Conservation (phyloP, 805 yeast species). For the Candida palmyrensis region DNA sequence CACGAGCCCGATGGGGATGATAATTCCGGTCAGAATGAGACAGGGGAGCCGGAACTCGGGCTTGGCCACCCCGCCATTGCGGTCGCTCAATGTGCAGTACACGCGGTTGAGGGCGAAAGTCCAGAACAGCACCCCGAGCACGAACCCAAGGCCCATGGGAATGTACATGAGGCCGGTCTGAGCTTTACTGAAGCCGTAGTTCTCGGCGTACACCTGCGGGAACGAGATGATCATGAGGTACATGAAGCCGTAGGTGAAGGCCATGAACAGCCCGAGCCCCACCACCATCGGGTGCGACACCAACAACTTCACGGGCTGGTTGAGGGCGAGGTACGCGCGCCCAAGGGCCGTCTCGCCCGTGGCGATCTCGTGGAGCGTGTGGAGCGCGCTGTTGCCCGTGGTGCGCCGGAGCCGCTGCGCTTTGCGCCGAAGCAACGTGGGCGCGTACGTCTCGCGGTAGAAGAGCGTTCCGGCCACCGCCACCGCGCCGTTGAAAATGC, state of each 20-base stretch:
- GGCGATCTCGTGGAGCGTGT: conserved; percentile 33
- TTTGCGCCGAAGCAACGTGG: conserved; percentile 23
- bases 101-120: conserved; percentile 21
- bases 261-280: conserved; percentile 38
- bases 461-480: conserved; percentile 41
- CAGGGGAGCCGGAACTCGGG: conserved; percentile 37
- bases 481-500: conserved; percentile 53
- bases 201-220: conserved; percentile 24
- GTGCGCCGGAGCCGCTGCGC: conserved; percentile 23
- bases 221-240: conserved; percentile 37
- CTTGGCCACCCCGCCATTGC: conserved; percentile 27
- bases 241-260: conserved; percentile 37
- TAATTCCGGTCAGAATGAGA: conserved; percentile 25
- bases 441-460: conserved; percentile 48
- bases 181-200: conserved; percentile 28
- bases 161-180: conserved; percentile 33
- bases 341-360: conserved; percentile 19
- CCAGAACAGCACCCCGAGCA: conserved; percentile 27
- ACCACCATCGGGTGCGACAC: conserved; percentile 33
- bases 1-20: conserved; percentile 32
- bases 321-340: conserved; percentile 19
- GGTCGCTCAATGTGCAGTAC: conserved; percentile 18
- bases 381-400: conserved; percentile 32
- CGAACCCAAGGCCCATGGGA: conserved; percentile 35
- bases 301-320: conserved; percentile 29